These are phyloP conservation scores for Crucihimalaya himalaica DNA, from an alignment of 345 rosid genomes.

Conservation along the genomic window DNA sequence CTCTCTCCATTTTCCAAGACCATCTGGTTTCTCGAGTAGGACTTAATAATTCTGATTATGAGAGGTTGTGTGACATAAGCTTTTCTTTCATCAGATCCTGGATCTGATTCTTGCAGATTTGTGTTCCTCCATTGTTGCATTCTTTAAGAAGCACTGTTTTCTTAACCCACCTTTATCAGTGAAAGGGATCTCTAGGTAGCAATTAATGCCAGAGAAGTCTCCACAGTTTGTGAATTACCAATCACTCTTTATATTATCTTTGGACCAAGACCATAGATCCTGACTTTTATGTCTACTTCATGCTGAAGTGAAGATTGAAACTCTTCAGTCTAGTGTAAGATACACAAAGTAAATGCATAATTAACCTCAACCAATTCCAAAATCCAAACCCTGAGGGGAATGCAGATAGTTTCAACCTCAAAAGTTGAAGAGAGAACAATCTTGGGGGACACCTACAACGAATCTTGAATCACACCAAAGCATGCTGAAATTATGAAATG, in stretches of 20 bases:
- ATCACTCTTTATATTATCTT: conserved; percentile 37
- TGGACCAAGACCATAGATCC: conserved; percentile 56
- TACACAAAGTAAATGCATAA: not conserved
- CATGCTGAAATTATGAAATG: conserved; percentile 52
- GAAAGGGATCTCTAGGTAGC: conserved; percentile 48
- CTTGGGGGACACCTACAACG: conserved; percentile 46
- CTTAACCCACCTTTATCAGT: conserved; percentile 44
- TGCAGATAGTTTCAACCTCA: not conserved
- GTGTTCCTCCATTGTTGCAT: not conserved
- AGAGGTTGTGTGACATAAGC: conserved; percentile 47
- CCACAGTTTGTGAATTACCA: conserved; percentile 44
- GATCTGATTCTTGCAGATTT: conserved; percentile 56
- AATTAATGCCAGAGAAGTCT: conserved; percentile 56
- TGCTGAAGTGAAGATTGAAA: conserved; percentile 54
- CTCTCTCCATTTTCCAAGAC: conserved; percentile 49
- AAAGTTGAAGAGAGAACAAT: conserved; percentile 2
- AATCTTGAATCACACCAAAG: conserved; percentile 56
- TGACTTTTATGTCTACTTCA: conserved; percentile 46
- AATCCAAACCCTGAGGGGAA: not conserved
- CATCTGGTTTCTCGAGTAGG: conserved; percentile 36
- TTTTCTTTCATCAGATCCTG: conserved; percentile 64
- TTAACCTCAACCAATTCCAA: not conserved
- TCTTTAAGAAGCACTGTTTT: conserved; percentile 46
- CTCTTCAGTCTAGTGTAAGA: conserved; percentile 44
- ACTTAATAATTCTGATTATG: conserved; percentile 35